Base-by-base conservation (phyloP, 2,329 filamentous ascomycete species). In the Diaporthe sp. region DNA sequence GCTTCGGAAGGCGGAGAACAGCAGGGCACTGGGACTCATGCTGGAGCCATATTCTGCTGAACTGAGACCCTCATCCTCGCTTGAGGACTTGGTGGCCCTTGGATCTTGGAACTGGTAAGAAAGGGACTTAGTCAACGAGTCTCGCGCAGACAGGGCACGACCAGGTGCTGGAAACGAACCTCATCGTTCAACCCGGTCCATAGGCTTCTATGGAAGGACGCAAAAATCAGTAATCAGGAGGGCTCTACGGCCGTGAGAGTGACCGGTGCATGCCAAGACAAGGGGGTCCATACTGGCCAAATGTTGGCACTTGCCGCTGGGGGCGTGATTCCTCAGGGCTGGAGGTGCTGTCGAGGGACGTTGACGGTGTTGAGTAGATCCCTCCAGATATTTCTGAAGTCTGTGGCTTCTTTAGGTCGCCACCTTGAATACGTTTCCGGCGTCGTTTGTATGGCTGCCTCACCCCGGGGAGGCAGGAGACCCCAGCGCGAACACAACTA, bases 211-310 rank as follows among this genome's bases (percentile, higher is more conserved):
- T 45, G 30, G n/a, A n/a, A 64, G 40, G n/a, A 45, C 33, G 3
- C 12, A 33, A 47, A 6, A 17, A 33, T 70, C 25, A 54, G 67
- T 54, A 54, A 67, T 54, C 78, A 38, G 79, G 79, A 78, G 89
- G 87, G 75, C 89, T 89, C 2, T 82, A 78, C 30, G 82, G 83
- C 17, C 89, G 78, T 17, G 85, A 85, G 5, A 86, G 83, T 35
- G 60, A 42, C 15, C n/a, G 40, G 13, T 57, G 42, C 5, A 7
- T 25, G 61, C 19, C 19, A 42, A 50, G 30, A 50, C 35, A 42
- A 61, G 15, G 35, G 55, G 22, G 10, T 4, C 55, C 75, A 68
- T 75, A 76, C 75, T 76, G 75, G 66, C 75, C 75, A 70, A 75
- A 76, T 9, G 73, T 73, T 47, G 75, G 75, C 5, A 72, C 73